A percentile compares a stretch with the other conserved stretches of the same genome.
Conservation (phyloP, 441 rosid genomes). For the Jatropha podagrica region DNA sequence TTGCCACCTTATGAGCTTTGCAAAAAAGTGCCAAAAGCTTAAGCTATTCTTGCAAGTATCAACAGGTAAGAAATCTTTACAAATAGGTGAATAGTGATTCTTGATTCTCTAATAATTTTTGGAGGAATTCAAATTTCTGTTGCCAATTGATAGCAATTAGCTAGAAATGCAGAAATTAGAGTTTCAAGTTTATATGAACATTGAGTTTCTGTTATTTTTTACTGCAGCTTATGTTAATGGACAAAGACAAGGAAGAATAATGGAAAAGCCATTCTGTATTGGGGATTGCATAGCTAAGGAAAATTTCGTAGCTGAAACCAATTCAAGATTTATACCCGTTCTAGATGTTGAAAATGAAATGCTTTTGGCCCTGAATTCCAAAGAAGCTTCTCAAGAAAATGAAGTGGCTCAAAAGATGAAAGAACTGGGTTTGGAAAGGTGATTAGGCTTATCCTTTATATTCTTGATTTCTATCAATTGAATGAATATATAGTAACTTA, state of each 20-base stretch:
- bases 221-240: conserved; percentile 85
- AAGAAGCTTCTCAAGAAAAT: conserved; percentile 32
- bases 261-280: conserved; percentile 72
- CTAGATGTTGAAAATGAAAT: conserved; percentile 70
- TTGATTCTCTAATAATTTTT: background rate
- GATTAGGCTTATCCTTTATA: background rate
- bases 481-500: conserved; percentile 11
- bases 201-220: background rate
- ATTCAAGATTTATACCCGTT: conserved; percentile 29
- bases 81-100: background rate
- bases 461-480: background rate
- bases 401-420: conserved; percentile 63
- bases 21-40: conserved; percentile 71
- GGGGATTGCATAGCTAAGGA: conserved; percentile 77
- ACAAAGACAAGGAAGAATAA: conserved; percentile 79
- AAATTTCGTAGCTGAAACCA: conserved; percentile 35
- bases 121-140: background rate
- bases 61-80: conserved; percentile 46
- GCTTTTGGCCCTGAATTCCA: conserved; percentile 46
- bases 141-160: background rate
- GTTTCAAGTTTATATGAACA: background rate
- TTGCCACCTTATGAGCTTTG: conserved; percentile 66
- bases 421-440: conserved; percentile 82
- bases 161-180: background rate
- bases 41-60: conserved; percentile 88